Evolutionary conservation across 345 rosid species (phyloP), one percentile per base, ranked within the genome.

Genomic region (Gossypium longicalyx): DNA sequence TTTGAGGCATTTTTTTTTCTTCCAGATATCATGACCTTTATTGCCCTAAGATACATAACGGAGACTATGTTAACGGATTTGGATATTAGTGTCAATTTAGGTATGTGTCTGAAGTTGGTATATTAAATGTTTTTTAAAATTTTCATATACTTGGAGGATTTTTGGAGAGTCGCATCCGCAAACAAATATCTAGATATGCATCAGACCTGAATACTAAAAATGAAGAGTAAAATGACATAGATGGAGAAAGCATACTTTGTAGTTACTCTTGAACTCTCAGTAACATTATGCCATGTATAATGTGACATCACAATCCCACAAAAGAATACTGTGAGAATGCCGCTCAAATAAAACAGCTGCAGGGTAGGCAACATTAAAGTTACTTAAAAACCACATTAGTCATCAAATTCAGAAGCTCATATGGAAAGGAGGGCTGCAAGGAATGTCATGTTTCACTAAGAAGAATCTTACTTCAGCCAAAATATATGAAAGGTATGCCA

Each of bases 251-350:
- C 89, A 71, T 88, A 90, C 97, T 87, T 90, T 78, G 93, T 84
- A 20, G 97, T 92, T 41, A 88, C 85, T 83, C 93, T 87, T 75
- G 94, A 92, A 80, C 97, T 85, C 89, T 92, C 94, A 2, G 97
- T 92, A 67, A 92, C 97, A 59, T 92, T 92, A 83, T 92, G 97
- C 97, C 94, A 92, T 49, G 94, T 92, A 80, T 92, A 92, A 86
- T 92, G 97, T 12, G 97, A 92, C 97, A 92, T 92, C 75, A 90
- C 93, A 82, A 91, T 89, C 66, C 97, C 94, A 78, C 97, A 89
- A 85, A 91, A 90, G 72, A 91, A 91, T 56, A 92, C 94, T 7
- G 97, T 90, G 79, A 92, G 97, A 79, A 92, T 92, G 79, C 94
- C 91, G 41, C 97, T 92, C 81, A 92, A 86, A 76, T 86, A 83